Evolutionary conservation across 768 basidiomycete species (phyloP).

Genomic region (Russula abietina): DNA sequence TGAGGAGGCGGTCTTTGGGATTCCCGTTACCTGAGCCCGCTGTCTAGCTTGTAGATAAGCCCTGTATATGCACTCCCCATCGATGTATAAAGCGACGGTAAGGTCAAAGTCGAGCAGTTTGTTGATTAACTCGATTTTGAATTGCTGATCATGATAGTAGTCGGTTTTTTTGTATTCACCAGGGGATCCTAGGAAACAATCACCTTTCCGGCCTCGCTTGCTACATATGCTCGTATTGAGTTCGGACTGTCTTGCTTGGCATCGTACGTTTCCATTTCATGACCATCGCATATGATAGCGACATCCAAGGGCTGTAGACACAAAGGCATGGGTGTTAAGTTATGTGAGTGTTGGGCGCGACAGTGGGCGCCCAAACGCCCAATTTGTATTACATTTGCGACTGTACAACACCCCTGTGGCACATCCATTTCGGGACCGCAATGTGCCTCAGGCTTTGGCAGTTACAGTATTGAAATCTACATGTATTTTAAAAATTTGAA

Average conservation of each 20-base stretch:
- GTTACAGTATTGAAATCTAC: too few relatives aligned
- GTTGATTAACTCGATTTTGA: background rate
- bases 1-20: background rate
- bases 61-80: background rate
- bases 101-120: background rate
- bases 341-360: background rate
- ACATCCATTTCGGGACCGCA: too few relatives aligned
- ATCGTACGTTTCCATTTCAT: slow-evolving; percentile 1
- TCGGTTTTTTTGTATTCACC: background rate
- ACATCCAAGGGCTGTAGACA: background rate
- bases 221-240: background rate
- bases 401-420: too few relatives aligned
- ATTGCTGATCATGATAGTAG: background rate
- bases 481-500: too few relatives aligned
- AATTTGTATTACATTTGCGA: too few relatives aligned
- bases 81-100: background rate
- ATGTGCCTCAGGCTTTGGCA: too few relatives aligned
- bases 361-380: too few relatives aligned
- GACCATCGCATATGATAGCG: slow-evolving; percentile 3
- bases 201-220: slow-evolving; percentile 18
- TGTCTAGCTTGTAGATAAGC: background rate
- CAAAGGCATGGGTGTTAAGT: slow-evolving; percentile 10
- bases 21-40: background rate
- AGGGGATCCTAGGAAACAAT: background rate
- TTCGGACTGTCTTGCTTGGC: background rate